Evolutionary conservation across 768 basidiomycete species (phyloP), one percentile per base, ranked within the genome.

Genomic region (Lentinula edodes): DNA sequence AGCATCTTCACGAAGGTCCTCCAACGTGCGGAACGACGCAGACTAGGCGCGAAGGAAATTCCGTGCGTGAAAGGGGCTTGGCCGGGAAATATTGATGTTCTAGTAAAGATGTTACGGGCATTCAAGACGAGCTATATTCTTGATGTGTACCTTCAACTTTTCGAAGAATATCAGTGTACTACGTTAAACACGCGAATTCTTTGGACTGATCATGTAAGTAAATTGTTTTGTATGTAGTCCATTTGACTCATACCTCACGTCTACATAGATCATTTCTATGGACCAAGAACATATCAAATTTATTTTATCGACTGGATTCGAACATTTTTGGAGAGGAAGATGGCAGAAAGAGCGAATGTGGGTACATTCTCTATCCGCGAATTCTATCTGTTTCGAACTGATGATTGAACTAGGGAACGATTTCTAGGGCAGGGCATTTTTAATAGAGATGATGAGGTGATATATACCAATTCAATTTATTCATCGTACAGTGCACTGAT

Each of bases 351-450:
- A 89, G 70, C 75, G 87, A 67, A 76, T 88, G 88, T 88, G 62
- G 63, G 86, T 60, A 28, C 8, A 5, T 12, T 20, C 8, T 16
- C 41, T 1, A 51, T 34, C 13, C 45, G 52, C 35, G n/a, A 13
- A 50, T 34, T 28, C 51, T 55, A 60, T 2, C 34, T 48, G 34
- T n/a, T 8, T 43, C 41, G 7, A 23, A 50, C 13, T 39, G 43
- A 13, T 18, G 62, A 20, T 61, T 61, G 10, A 28, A 35, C 18
- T 68, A 82, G 81, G 81, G 78, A 82, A 64, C 76, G 76, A 9
- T 86, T 89, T 68, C 76, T 91, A n/a, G 90, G 90, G 3, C 76
- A 82, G 63, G 88, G 89, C 2, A 90, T 91, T 42, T 91, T 91
- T 71, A 90, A 90, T 64, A 80, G 88, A 15, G 89, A 90, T 69